Conservation (phyloP, 169 alveolate species). For the Plasmodium gonderi region DNA sequence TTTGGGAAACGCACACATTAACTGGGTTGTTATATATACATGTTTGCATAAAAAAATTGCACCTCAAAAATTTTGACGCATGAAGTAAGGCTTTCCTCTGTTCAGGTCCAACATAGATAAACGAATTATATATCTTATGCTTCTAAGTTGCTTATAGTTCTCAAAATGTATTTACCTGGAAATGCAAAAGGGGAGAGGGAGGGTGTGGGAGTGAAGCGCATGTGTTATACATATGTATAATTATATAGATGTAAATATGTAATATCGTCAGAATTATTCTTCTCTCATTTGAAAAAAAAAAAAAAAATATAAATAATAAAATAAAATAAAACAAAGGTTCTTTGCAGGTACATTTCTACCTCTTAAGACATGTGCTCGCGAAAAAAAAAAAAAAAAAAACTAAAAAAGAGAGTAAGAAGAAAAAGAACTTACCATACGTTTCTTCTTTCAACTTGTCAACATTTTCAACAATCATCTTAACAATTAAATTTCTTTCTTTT, state of each 20-base stretch:
- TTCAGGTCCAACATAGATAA: background rate
- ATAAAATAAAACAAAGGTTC: background rate
- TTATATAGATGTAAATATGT: too few species aligned
- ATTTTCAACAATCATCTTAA: conserved; percentile 30
- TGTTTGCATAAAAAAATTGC: background rate
- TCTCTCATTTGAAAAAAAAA: too few species aligned
- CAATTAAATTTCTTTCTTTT: conserved; percentile 31
- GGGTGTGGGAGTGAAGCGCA: background rate
- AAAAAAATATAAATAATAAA: background rate
- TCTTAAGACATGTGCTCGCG: too few species aligned
- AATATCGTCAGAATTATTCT: too few species aligned
- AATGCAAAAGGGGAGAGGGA: background rate
- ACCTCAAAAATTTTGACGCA: background rate
- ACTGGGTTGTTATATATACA: background rate
- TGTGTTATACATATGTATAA: too few species aligned
- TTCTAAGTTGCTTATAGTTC: conserved; percentile 67
- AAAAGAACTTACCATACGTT: conserved; percentile 32
- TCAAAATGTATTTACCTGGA: conserved; percentile 55
- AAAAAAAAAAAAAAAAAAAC: too few species aligned
- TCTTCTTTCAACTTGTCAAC: conserved; percentile 52
- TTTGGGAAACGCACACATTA: background rate
- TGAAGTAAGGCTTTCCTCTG: background rate
- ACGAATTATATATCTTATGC: background rate
- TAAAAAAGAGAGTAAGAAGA: background rate
- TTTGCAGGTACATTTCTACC: background rate